Percentiles rank a stretch among this genome's conserved stretches.
Evolutionary conservation across 2,329 filamentous ascomycete genomes (phyloP).

Genomic region (Fusarium dimerum): DNA sequence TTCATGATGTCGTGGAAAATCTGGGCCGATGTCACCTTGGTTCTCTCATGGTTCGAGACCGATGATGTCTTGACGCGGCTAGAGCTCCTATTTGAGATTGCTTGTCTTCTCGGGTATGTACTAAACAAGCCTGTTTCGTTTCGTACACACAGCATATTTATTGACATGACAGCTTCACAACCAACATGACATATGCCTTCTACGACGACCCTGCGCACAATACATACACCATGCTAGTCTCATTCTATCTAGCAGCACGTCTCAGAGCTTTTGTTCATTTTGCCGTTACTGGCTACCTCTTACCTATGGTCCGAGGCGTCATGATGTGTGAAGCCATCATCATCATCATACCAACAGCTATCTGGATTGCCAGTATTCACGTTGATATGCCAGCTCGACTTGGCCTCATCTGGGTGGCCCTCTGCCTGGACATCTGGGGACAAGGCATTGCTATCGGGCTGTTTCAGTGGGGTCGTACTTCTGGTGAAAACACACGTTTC

Average conservation of each 20-base stretch:
- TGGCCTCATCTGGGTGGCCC: conserved; percentile 56
- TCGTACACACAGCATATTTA: neutral
- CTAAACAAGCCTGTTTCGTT: neutral
- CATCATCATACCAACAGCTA: conserved; percentile 47
- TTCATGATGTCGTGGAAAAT: conserved; percentile 66
- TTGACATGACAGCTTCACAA: conserved; percentile 47
- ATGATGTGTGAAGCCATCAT: conserved; percentile 52
- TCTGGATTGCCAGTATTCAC: conserved; percentile 64
- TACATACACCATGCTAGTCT: conserved; percentile 60
- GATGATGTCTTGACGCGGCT: conserved; percentile 61
- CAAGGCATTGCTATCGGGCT: conserved; percentile 43
- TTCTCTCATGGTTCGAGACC: conserved; percentile 63
- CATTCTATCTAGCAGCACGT: conserved; percentile 61
- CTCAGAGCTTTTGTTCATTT: conserved; percentile 54
- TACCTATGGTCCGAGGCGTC: conserved; percentile 59
- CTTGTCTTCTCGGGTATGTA: conserved; percentile 56
- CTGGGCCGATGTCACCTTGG: conserved; percentile 59
- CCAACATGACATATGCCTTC: conserved; percentile 61
- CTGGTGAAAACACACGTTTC: conserved; percentile 19
- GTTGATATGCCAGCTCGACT: conserved; percentile 55
- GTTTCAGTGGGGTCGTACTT: conserved; percentile 32
- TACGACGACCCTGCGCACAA: conserved; percentile 40
- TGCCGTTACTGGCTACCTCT: conserved; percentile 43
- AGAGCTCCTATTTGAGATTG: conserved; percentile 61
- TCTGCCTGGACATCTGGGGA: conserved; percentile 55